Evolutionary conservation across 257 asterid species (phyloP).

Genomic region (Ilex asprella): DNA sequence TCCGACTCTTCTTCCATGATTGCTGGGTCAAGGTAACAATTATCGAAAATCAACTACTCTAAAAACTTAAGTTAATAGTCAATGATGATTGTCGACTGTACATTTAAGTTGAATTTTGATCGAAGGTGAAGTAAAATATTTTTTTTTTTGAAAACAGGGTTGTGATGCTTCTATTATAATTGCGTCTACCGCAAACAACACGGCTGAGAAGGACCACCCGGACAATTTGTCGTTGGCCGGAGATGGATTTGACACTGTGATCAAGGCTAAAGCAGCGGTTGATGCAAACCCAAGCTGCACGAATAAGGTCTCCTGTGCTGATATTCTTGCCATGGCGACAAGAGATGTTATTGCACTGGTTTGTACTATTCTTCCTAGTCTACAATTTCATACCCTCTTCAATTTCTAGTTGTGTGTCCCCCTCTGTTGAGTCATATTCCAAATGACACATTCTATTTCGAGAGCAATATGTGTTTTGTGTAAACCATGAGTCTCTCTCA

Average conservation of each 20-base stretch:
- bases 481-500: too few species aligned
- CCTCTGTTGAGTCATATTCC: too few species aligned
- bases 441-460: too few species aligned
- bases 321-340: conserved; percentile 78
- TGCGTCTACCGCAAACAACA: conserved; percentile 51
- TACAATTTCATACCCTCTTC: too few species aligned
- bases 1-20: conserved; percentile 84
- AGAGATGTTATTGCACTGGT: conserved; percentile 73
- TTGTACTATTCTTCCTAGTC: conserved; percentile 2
- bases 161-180: conserved; percentile 76
- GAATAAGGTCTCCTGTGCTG: conserved; percentile 84
- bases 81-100: too few species aligned
- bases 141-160: conserved; percentile 31
- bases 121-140: too few species aligned
- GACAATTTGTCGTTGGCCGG: conserved; percentile 87
- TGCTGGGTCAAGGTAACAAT: conserved; percentile 52
- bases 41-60: too few species aligned
- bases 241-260: conserved; percentile 83
- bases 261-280: conserved; percentile 78
- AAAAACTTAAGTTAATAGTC: too few species aligned
- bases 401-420: too few species aligned
- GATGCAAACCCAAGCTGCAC: conserved; percentile 49
- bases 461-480: too few species aligned
- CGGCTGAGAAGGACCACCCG: conserved; percentile 75
- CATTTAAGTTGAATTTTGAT: too few species aligned